Evolutionary conservation across 768 basidiomycete species (phyloP), one percentile per base, ranked within the genome.

Genomic region (Russula earlei): DNA sequence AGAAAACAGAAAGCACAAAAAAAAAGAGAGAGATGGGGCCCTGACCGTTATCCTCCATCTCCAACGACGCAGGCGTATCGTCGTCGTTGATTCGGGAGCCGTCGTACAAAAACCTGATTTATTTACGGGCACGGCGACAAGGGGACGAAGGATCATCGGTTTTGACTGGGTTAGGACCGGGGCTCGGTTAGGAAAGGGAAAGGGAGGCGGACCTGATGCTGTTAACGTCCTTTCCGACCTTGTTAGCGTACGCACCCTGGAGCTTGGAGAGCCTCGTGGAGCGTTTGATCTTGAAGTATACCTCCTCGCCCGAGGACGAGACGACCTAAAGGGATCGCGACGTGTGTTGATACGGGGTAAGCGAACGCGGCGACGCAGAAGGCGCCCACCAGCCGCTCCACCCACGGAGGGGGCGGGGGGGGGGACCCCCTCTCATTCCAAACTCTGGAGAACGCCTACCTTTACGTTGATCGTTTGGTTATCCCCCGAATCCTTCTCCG

Each of bases 251-350:
- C 42, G 92, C 92, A 58, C 82, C 87, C 68, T 92, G 89, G 24
- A 95, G 80, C 75, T 95, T 96, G 77, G 83, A 87, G 63, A 96
- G 72, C 75, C 87, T 92, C 42, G 92, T 94, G 70, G 79, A 87
- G 66, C 86, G 82, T 74, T 94, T 96, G 74, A 96, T 94, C 79
- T 96, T 95, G 80, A 96, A 96, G 72, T 87, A 95, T 25, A 95
- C 89, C 68, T 94, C 91, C 33, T 93, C 89, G 55, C 89, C 90
- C 12, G 73, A 68, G 36, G 85, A 77, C 62, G 80, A 83, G 43
- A 85, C 79, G 46, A 91, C 89, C 89, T 91, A n/a, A n/a, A n/a
- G n/a, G n/a, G n/a, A n/a, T n/a, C n/a, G n/a, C n/a, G n/a, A n/a
- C n/a, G n/a, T n/a, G n/a, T n/a, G n/a, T n/a, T n/a, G n/a, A n/a